Evolutionary conservation across 331 rosid species (phyloP), one percentile per base, ranked within the genome.

Genomic region (Malus hybrid): DNA sequence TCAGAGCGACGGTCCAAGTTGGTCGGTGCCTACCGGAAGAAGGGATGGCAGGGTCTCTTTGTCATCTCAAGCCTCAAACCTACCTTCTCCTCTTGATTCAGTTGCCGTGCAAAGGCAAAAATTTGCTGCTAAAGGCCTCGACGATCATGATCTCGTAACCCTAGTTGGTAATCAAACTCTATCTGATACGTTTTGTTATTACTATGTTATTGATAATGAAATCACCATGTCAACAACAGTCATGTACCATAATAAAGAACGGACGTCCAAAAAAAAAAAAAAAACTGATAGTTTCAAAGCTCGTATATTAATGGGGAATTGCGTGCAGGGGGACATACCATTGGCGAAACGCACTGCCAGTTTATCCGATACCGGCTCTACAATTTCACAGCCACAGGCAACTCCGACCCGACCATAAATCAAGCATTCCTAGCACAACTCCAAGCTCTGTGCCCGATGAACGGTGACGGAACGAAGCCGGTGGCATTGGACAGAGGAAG

Each of bases 51-150:
- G 73, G 65, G 70, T 71, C 31, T 93, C 97, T 32, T 80, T 50
- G 20, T 65, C 81, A 55, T 83, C 86, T 24, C 83, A 83, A 73
- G 90, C 92, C 36, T 80, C 90, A 16, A 86, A 76, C 54, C 34
- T 90, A 50, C 96, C 98, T 59, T 90, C 98, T 80, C 96, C 98
- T 36, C 87, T 93, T 12, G 97, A 90, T 36, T 55, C 93, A 2
- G 76, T 93, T 50, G 80, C 88, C 28, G 74, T 74, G 50, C 93
- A 83, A 42, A 85, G 82, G 63, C 80, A 89, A 83, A 87, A 93
- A n/a, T 87, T 90, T 80, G 86, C 87, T n/a, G 83, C 88, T 54
- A 89, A 93, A 87, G 93, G 95, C 78, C 89, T 93, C 1, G 75
- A 80, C 57, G 92, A 82, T 50, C 89, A 85, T 34, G 91, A 93